A percentile compares a stretch with the other conserved stretches of the same genome.
These are phyloP conservation scores for Pharnaceum exiguum DNA, from an alignment of 148 eudicot species.

Conservation along the genomic window DNA sequence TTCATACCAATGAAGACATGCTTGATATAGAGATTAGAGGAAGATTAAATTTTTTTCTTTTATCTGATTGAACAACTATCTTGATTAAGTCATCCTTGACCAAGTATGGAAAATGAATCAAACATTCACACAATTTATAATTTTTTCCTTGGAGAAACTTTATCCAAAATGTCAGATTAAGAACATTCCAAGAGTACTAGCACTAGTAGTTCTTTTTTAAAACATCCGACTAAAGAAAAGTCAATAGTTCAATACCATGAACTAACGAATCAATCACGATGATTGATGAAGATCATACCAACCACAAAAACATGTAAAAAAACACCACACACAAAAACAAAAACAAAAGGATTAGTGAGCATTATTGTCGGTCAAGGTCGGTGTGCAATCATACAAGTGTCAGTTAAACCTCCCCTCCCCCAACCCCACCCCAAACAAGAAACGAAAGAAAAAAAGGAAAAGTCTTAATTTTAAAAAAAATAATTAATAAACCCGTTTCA, in stretches of 20 bases:
- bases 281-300: not conserved
- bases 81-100: not conserved
- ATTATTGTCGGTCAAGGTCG: too few species aligned
- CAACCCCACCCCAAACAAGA: not conserved
- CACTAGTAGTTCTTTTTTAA: too few species aligned
- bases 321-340: not conserved
- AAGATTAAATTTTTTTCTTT: not conserved
- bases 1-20: not conserved
- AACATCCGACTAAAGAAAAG: too few species aligned
- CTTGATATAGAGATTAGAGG: too few species aligned
- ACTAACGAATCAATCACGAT: not conserved
- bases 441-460: not conserved
- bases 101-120: not conserved
- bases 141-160: not conserved
- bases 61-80: not conserved
- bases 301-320: too few species aligned
- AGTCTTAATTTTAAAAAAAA: too few species aligned
- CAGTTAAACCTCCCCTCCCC: too few species aligned
- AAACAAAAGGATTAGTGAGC: not conserved
- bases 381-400: too few species aligned
- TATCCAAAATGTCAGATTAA: too few species aligned
- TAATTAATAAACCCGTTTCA: too few species aligned
- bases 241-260: not conserved
- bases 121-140: not conserved
- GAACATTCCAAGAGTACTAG: too few species aligned